Percentiles rank a stretch among this genome's conserved stretches.
Evolutionary conservation across 495 filamentous ascomycete species (phyloP).

Genomic region (Physcia stellaris): DNA sequence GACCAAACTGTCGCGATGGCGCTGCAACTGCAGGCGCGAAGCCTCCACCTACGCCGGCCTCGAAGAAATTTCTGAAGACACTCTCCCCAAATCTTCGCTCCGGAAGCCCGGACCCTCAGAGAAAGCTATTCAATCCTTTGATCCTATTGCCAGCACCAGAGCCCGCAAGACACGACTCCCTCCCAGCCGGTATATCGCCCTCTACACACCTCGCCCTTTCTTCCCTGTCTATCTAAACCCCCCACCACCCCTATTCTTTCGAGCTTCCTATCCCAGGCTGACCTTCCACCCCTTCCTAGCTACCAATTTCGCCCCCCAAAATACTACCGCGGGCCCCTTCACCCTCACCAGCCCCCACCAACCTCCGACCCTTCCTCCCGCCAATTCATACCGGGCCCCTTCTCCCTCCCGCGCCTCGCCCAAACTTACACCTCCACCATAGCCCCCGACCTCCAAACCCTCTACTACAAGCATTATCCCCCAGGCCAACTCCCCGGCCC

Average conservation of each 20-base stretch:
- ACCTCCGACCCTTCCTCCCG: conserved; percentile 77
- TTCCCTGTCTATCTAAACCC: background rate
- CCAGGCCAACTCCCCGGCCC: conserved; percentile 56
- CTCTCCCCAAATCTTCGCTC: conserved; percentile 29
- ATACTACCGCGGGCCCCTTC: conserved; percentile 84
- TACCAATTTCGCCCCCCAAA: conserved; percentile 89
- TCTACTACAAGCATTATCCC: conserved; percentile 68
- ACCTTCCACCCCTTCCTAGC: conserved; percentile 27
- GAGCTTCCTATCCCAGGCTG: conserved; percentile 10
- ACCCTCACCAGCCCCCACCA: conserved; percentile 76
- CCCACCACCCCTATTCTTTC: background rate
- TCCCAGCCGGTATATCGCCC: conserved; percentile 43
- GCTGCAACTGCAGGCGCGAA: conserved; percentile 5
- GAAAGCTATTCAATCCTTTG: conserved; percentile 32
- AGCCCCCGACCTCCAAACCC: conserved; percentile 77
- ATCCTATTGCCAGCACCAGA: conserved; percentile 41
- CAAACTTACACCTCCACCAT: conserved; percentile 82
- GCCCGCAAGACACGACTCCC: conserved; percentile 44
- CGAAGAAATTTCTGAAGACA: conserved; percentile 22
- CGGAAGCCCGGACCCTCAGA: conserved; percentile 18
- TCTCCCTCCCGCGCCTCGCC: conserved; percentile 72
- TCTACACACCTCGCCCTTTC: conserved; percentile 2
- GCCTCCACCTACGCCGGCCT: conserved; percentile 11
- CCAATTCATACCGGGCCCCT: conserved; percentile 83
- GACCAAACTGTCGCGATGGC: too few species aligned